These are phyloP conservation scores for Russula sp. DNA, from an alignment of 768 basidiomycete genomes.

Conservation along the genomic window DNA sequence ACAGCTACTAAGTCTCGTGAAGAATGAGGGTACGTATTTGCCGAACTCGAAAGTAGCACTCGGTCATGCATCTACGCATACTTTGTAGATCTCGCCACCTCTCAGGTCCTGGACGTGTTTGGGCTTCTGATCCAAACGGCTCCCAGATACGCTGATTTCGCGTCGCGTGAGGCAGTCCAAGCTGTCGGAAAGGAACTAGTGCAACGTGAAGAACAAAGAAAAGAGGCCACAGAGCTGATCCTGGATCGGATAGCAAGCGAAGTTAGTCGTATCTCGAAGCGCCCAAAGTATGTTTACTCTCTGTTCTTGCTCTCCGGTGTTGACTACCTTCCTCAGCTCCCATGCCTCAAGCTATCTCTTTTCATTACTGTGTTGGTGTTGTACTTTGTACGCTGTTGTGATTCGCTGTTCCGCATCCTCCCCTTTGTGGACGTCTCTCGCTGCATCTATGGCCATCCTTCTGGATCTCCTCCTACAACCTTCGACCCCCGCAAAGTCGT, in stretches of 20 bases:
- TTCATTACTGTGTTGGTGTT: conserved; percentile 66
- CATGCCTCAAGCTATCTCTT: conserved; percentile 54
- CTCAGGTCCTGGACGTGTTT: conserved; percentile 64
- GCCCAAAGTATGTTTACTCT: conserved; percentile 44
- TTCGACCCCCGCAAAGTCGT: conserved; percentile 44
- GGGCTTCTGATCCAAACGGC: conserved; percentile 67
- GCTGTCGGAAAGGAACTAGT: conserved; percentile 57
- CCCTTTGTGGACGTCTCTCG: conserved; percentile 44
- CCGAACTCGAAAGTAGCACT: not conserved
- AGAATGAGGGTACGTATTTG: conserved; percentile 45
- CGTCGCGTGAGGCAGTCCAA: conserved; percentile 68
- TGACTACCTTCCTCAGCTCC: conserved; percentile 14
- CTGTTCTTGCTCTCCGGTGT: not conserved
- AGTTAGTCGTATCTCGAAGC: conserved; percentile 48
- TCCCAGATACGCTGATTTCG: conserved; percentile 66
- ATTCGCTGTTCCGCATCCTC: conserved; percentile 38
- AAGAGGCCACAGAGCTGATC: conserved; percentile 62
- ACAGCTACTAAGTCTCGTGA: conserved; percentile 49
- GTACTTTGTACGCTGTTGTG: conserved; percentile 51
- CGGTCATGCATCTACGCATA: conserved; percentile 3
- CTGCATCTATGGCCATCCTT: conserved; percentile 50
- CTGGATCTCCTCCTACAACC: conserved; percentile 52
- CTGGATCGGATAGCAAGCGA: conserved; percentile 72
- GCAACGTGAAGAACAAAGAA: conserved; percentile 46
- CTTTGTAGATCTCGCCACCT: conserved; percentile 46